phyloP scores from a whole-genome alignment of 768 basidiomycete genomes.

The Leucogyrophana mollusca region DNA sequence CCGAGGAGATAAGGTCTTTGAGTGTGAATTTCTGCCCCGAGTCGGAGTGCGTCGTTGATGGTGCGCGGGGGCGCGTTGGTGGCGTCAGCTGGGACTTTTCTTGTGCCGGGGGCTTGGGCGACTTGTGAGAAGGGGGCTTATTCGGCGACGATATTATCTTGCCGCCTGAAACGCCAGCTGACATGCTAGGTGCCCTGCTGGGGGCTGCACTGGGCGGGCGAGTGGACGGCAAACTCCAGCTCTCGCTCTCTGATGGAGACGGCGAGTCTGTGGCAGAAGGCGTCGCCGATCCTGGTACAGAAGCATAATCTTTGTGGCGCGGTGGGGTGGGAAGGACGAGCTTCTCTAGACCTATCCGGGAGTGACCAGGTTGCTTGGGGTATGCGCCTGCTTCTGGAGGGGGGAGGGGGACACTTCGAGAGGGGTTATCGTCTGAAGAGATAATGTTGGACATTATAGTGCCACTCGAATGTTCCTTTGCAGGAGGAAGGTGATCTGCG shows the following conservation, averaged over 20 bases:
- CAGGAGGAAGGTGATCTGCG: constrained; percentile 13
- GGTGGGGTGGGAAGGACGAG: constrained; percentile 22
- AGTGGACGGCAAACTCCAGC: constrained; percentile 61
- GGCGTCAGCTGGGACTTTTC: constrained; percentile 13
- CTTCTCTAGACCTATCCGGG: constrained; percentile 43
- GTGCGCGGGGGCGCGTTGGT: constrained; percentile 32
- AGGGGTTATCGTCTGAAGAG: constrained; percentile 8
- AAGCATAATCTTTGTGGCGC: constrained; percentile 19
- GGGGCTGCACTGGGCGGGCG: constrained; percentile 55
- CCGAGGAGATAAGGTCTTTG: constrained; percentile 71
- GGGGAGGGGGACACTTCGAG: constrained; percentile 40
- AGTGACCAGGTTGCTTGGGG: constrained; percentile 51
- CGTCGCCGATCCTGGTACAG: constrained; percentile 40
- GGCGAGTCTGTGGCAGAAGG: constrained; percentile 44
- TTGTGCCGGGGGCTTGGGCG: constrained; percentile 15
- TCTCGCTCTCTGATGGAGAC: constrained; percentile 56
- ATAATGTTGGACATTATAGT: constrained; percentile 16
- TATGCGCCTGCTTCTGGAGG: constrained; percentile 47
- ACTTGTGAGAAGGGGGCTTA: constrained; percentile 19
- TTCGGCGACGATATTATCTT: constrained; percentile 30
- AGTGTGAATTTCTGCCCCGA: constrained; percentile 76
- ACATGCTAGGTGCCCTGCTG: constrained; percentile 38
- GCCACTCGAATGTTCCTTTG: constrained; percentile 17
- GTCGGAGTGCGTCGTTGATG: constrained; percentile 53
- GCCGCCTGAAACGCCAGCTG: constrained; percentile 37